Base-by-base conservation (phyloP, 179 eudicot species). In the Actinidia polygama region DNA sequence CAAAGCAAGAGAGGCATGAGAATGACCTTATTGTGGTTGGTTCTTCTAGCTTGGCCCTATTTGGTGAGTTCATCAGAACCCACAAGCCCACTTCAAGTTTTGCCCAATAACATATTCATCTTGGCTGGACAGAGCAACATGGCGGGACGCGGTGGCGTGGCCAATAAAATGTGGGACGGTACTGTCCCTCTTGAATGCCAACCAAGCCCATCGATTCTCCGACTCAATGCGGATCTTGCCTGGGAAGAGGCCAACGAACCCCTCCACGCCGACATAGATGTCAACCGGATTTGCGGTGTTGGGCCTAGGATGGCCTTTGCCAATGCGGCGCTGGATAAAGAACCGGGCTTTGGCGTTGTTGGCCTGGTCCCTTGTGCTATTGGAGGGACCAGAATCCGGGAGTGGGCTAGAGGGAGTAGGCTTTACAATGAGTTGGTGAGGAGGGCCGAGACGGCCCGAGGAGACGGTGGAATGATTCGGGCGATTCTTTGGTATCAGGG, bases 51-150 rank as follows among this genome's bases (percentile, higher is more conserved):
- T 11, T n/a, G 5, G 5, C 62, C 5, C 6, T 58, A 15, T 6
- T 49, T 49, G 47, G n/a, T 36, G 50, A 16, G n/a, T 18, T 77
- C 80, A 1, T 61, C 80, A 4, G 50, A 78, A 47, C 26, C n/a
- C n/a, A n/a, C n/a, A n/a, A n/a, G n/a, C n/a, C n/a, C n/a, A n/a
- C n/a, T n/a, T n/a, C n/a, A n/a, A n/a, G n/a, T n/a, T n/a, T n/a
- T n/a, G n/a, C n/a, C 47, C n/a, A 77, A 68, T 18, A 75, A 57
- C 59, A 84, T 89, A 62, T 81, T 87, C 57, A 79, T 89, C 2
- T 61, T 89, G 51, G 90, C 90, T 16, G 92, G 92, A 5, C 92
- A 90, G 44, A 90, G 92, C 81, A 90, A 90, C 85, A 90, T 88
- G 92, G 73, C 91, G 30, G 88, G 91, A 54, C 85, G 89, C 1